These are phyloP conservation scores for Drechslera avenae DNA, from an alignment of 2,329 filamentous ascomycete species.

Conservation along the genomic window DNA sequence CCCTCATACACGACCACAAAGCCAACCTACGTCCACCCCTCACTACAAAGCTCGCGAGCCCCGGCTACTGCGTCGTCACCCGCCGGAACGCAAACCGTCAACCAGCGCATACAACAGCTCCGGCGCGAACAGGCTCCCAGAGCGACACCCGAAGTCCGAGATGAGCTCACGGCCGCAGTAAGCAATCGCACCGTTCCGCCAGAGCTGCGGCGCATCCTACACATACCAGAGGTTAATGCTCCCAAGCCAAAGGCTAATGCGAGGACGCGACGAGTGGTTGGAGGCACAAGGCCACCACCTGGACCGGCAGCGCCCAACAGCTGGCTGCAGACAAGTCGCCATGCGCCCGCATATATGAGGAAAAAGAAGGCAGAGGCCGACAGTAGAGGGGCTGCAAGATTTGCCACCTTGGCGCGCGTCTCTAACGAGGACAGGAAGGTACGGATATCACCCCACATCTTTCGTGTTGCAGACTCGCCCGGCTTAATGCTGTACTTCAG, in stretches of 20 bases:
- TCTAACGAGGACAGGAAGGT: constrained; percentile 38
- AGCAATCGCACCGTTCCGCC: constrained; percentile 54
- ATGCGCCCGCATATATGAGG: constrained; percentile 30
- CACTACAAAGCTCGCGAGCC: constrained; percentile 39
- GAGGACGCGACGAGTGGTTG: constrained; percentile 30
- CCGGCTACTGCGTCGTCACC: constrained; percentile 28
- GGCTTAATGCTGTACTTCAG: constrained; percentile 20
- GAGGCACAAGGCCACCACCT: constrained; percentile 42
- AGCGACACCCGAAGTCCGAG: constrained; percentile 49
- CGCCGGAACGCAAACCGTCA: constrained; percentile 49
- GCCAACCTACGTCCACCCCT: constrained; percentile 48
- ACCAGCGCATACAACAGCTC: constrained; percentile 55
- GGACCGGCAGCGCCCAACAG: constrained; percentile 55
- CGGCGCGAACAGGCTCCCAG: constrained; percentile 50
- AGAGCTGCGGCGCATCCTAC: constrained; percentile 51
- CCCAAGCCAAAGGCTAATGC: constrained; percentile 52
- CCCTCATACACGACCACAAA: constrained; percentile 50
- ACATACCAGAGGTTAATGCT: constrained; percentile 53
- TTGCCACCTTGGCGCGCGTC: constrained; percentile 32
- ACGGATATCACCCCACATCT: constrained; percentile 6
- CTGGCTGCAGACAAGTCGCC: constrained; percentile 48
- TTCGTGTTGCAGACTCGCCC: constrained; percentile 4
- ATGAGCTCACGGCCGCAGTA: constrained; percentile 51
- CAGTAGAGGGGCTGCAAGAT: constrained; percentile 16
- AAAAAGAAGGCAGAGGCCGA: constrained; percentile 19